phyloP scores from a whole-genome alignment of 306 rosid species.

The Betula pendula region DNA sequence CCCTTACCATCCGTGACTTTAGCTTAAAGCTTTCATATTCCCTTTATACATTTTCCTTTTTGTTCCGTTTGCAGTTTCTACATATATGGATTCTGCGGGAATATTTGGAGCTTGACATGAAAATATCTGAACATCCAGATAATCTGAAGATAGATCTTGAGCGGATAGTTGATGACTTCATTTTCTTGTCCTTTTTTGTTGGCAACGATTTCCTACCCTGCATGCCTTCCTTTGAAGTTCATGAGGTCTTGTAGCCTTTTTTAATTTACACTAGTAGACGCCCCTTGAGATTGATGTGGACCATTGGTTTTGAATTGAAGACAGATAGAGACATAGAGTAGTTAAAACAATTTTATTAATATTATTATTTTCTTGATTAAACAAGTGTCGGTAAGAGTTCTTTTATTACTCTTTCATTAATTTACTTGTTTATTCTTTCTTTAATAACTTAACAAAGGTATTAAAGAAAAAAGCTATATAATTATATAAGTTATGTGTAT shows the following conservation, averaged over 20 bases:
- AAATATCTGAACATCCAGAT: constrained; percentile 40
- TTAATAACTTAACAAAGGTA: neutral
- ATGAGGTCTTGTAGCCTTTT: constrained; percentile 35
- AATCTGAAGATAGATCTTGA: constrained; percentile 39
- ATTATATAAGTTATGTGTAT: too few species aligned
- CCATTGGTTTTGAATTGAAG: too few species aligned
- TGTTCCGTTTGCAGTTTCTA: constrained; percentile 43
- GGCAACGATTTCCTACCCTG: constrained; percentile 74
- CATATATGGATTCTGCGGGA: constrained; percentile 61
- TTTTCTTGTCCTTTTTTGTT: constrained; percentile 52
- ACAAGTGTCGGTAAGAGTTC: too few species aligned
- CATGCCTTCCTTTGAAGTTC: constrained; percentile 49
- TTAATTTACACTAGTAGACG: neutral
- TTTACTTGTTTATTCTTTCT: neutral
- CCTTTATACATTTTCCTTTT: neutral
- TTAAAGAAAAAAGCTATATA: neutral
- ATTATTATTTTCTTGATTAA: too few species aligned
- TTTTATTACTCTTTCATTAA: neutral
- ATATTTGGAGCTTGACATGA: constrained; percentile 53
- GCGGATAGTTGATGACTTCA: constrained; percentile 55
- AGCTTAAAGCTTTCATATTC: neutral
- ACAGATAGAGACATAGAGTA: too few species aligned
- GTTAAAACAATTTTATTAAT: too few species aligned
- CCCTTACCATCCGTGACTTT: neutral
- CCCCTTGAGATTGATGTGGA: too few species aligned